Evolutionary conservation across 768 basidiomycete species (phyloP).

Genomic region (Boletus tomentosulus): DNA sequence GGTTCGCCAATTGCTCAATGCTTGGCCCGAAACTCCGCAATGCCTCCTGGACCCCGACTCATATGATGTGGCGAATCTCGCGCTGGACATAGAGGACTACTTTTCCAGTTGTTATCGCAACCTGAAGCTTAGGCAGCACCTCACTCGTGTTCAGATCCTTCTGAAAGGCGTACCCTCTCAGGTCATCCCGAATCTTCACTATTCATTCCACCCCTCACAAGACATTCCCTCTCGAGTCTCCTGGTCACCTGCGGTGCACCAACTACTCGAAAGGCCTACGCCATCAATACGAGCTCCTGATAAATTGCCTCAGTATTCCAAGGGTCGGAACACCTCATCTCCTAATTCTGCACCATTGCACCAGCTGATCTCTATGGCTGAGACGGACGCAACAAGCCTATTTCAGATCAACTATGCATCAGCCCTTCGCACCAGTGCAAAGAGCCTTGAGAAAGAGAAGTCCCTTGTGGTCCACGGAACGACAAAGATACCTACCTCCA

Average conservation of each 20-base stretch:
- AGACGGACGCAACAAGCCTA: not conserved
- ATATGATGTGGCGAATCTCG: constrained; percentile 2
- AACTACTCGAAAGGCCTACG: not conserved
- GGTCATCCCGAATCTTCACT: not conserved
- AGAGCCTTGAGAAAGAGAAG: constrained; percentile 6
- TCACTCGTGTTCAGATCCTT: constrained; percentile 10
- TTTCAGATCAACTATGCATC: constrained; percentile 7
- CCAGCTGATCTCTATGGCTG: not conserved
- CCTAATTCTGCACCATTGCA: not conserved
- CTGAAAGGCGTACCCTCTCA: not conserved
- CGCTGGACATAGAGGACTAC: not conserved
- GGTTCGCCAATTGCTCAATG: not conserved
- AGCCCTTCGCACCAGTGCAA: constrained; percentile 5
- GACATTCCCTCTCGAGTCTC: not conserved
- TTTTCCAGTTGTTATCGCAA: constrained; percentile 18
- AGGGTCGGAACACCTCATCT: not conserved
- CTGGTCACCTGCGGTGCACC: not conserved
- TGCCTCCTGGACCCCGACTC: not conserved
- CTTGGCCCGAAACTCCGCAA: constrained; percentile 14
- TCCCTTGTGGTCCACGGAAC: not conserved
- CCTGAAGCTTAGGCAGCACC: constrained; percentile 5
- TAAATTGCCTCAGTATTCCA: not conserved
- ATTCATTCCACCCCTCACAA: constrained; percentile 1
- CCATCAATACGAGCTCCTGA: not conserved
- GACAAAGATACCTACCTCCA: not conserved